Base-by-base conservation (phyloP, 2,329 filamentous ascomycete species). In the Teratosphaeria zuluensis region DNA sequence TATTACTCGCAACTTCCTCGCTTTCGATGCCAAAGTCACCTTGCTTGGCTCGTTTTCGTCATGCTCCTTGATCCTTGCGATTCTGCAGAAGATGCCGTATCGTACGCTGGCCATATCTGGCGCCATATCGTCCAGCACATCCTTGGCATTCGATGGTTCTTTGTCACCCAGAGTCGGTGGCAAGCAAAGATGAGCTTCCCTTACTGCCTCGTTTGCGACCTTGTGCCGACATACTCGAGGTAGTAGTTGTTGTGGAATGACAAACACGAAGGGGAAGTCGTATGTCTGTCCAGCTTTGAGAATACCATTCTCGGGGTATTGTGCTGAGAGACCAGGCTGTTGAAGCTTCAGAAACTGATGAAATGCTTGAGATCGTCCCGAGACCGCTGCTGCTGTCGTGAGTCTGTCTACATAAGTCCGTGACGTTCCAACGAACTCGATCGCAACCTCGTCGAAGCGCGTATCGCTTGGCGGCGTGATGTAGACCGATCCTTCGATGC, bases 261-360 rank as follows among this genome's bases (percentile, higher is more conserved):
- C 82, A 66, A 88, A 88, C 30, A 78, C 79, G 68, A 87, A 88
- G 1, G 82, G 81, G 59, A 86, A 83, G 8, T 71, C 76, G 69
- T 87, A 86, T 11, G 73, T 76, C 61, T 74, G 75, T 12, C 79
- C 80, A n/a, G 80, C 77, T 64, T 80, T 75, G 2, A 84, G 72
- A 4, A 84, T 73, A 30, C 80, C 75, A 42, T 82, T 78, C 35
- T 76, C 74, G 0, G 84, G 84, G 59, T 84, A 80, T n/a, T 73
- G 70, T 16, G 73, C 67, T 2, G 79, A 70, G 51, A 80, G 69
- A 38, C 85, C 79, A 3, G 85, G 85, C 67, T 87, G 84, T 59
- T 76, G 77, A 31, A 88, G 76, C 60, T 81, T 83, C 38, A 88
- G 72, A 65, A 87, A 88, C 19, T 78, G 79, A 60, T 86, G 84